Evolutionary conservation across 73 alveolate species (phyloP), one percentile per base, ranked within the genome.

Genomic region (Stentor coeruleus): DNA sequence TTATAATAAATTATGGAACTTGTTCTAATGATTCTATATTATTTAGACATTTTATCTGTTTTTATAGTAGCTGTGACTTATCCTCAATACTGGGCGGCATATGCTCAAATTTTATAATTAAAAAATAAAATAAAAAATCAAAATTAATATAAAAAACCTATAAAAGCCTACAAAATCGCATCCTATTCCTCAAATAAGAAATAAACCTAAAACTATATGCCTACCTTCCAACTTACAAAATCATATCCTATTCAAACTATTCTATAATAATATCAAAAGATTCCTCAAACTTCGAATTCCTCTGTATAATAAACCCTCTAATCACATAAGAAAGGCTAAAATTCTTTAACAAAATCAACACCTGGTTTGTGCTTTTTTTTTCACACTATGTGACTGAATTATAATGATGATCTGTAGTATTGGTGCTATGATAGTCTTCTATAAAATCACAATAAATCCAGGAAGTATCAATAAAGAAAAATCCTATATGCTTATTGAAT

Each of bases 301-400:
- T n/a, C n/a, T n/a, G n/a, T n/a, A n/a, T n/a, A n/a, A 66, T 33
- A 31, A 31, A 33, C 33, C 33, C 11, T 66, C 11, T 11, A 31
- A 40, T 20, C 2, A 40, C 79, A 1, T 37, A 66, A 66, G 79
- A 66, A 1, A 37, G 79, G 14, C n/a, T 66, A 15, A 20, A 33
- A 66, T 66, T 66, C 33, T 37, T 40, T 20, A 66, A 66, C 37
- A 15, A 20, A 26, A 66, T 66, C 36, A 66, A 66, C 37, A 66
- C 79, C 0, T 66, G 79, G 79, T 66, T 20, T 66, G 79, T 66
- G 2, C 41, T 66, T 20, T 20, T 20, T n/a, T n/a, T 20, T 66
- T 66, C 37, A 31, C 79, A 26, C 15, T 66, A 11, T 66, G 79
- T 66, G 79, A 66, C 79, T 66, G 37, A 11, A 66, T 66, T 11